Conservation (phyloP, 1,284 basidiomycete species). For the Moesziomyces sp. region DNA sequence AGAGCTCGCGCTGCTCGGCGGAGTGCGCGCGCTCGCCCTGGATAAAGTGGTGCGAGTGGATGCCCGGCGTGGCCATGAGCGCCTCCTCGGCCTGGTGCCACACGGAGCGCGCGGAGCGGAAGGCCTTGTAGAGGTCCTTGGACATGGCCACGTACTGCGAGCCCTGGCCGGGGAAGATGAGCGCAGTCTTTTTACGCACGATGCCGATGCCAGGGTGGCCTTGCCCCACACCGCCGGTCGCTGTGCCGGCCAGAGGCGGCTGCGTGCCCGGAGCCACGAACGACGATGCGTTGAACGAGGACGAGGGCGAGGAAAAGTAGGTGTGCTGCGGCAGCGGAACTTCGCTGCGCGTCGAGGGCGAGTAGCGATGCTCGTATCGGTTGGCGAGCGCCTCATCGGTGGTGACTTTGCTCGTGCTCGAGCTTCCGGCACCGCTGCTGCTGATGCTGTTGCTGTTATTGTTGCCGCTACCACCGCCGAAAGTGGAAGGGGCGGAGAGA, state of each 20-base stretch:
- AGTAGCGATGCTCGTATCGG: constrained; percentile 36
- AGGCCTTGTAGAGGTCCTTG: constrained; percentile 61
- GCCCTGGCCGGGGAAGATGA: constrained; percentile 65
- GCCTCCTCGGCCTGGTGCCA: constrained; percentile 64
- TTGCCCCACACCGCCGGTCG: constrained; percentile 42
- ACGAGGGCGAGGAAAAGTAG: constrained; percentile 64
- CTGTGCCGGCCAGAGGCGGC: constrained; percentile 43
- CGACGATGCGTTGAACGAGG: constrained; percentile 62
- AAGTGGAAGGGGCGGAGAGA: constrained; percentile 16
- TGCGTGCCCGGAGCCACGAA: constrained; percentile 54
- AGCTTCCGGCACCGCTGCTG: neutral
- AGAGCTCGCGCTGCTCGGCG: constrained; percentile 43
- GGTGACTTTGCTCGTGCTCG: neutral
- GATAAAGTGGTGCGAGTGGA: constrained; percentile 33
- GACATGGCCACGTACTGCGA: constrained; percentile 67
- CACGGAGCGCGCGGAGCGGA: constrained; percentile 55
- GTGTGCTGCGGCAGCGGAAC: constrained; percentile 60
- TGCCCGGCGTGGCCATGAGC: constrained; percentile 52
- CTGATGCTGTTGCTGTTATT: neutral
- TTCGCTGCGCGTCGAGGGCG: constrained; percentile 45
- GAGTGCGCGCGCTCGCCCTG: constrained; percentile 28
- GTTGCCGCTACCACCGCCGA: neutral
- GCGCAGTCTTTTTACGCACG: constrained; percentile 56
- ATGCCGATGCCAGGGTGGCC: constrained; percentile 45
- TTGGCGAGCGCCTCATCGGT: constrained; percentile 13